Evolutionary conservation across 805 yeast genomes (phyloP).

Genomic region (Yamadazyma paraphyllophila): DNA sequence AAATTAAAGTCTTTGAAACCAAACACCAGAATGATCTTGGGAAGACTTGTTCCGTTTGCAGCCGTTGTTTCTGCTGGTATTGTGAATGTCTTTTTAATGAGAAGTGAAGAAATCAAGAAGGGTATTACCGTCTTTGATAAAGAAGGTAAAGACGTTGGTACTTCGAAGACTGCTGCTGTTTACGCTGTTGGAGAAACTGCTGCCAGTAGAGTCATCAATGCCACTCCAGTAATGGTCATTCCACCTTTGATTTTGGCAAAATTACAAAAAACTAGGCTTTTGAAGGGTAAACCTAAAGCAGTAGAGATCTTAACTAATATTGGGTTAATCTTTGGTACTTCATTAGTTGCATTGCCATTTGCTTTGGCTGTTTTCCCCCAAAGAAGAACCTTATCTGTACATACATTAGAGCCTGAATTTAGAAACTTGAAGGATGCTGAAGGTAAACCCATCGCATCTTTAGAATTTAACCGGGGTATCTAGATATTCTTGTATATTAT

Average conservation of each 20-base stretch:
- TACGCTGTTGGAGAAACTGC: conserved; percentile 98
- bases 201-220: conserved; percentile 88
- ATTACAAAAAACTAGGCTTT: conserved; percentile 62
- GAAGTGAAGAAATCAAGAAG: conserved; percentile 87
- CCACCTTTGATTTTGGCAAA: conserved; percentile 85
- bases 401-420: conserved; percentile 64
- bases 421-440: conserved; percentile 56
- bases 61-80: conserved; percentile 98
- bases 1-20: conserved; percentile 70
- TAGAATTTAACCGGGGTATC: conserved; percentile 93
- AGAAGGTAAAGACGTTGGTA: conserved; percentile 59
- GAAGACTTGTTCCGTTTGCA: conserved; percentile 94
- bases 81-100: conserved; percentile 94
- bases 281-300: conserved; percentile 65
- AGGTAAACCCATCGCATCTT: conserved; percentile 56
- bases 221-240: conserved; percentile 95
- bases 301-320: conserved; percentile 72
- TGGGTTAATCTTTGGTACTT: conserved; percentile 81
- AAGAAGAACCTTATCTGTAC: conserved; percentile 59
- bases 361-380: conserved; percentile 97
- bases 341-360: conserved; percentile 87
- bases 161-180: conserved; percentile 81
- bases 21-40: conserved; percentile 64
- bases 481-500: conserved; percentile 29
- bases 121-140: conserved; percentile 73